Conservation (phyloP, 2,329 filamentous ascomycete species). For the Helotiales sp. region DNA sequence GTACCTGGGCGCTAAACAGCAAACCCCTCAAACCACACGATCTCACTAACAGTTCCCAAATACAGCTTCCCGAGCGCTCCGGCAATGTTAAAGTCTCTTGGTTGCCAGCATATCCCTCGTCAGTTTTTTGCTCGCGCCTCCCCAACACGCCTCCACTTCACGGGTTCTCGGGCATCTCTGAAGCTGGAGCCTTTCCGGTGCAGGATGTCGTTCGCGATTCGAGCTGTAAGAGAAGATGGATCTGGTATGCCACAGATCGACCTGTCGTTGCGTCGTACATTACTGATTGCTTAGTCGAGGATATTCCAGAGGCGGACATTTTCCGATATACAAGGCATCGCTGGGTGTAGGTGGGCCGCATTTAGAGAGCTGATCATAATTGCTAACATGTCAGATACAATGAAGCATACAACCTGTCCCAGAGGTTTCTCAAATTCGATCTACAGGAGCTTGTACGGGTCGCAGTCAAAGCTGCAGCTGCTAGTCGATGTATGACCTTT, state of each 20-base stretch:
- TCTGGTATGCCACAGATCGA: neutral
- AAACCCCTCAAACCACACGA: neutral
- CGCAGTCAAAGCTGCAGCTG: conserved; percentile 21
- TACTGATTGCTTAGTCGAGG: conserved; percentile 19
- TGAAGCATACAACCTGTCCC: conserved; percentile 37
- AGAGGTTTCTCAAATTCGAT: conserved; percentile 41
- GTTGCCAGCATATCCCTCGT: neutral
- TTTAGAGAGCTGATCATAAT: conserved; percentile 7
- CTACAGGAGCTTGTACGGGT: conserved; percentile 35
- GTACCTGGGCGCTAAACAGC: neutral
- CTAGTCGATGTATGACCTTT: conserved; percentile 26
- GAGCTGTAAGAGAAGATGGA: conserved; percentile 3
- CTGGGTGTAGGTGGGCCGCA: conserved; percentile 22
- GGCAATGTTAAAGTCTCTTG: neutral
- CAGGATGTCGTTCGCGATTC: neutral
- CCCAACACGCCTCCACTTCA: neutral
- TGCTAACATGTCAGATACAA: conserved; percentile 33
- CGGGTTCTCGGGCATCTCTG: neutral
- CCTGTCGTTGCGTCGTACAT: neutral
- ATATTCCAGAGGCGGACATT: conserved; percentile 35
- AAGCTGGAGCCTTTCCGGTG: neutral
- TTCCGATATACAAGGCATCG: conserved; percentile 40
- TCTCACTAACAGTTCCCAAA: neutral
- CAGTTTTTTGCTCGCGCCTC: neutral
- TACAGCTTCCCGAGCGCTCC: neutral